Conservation (phyloP, 768 basidiomycete genomes). For the Mrakia gelida region DNA sequence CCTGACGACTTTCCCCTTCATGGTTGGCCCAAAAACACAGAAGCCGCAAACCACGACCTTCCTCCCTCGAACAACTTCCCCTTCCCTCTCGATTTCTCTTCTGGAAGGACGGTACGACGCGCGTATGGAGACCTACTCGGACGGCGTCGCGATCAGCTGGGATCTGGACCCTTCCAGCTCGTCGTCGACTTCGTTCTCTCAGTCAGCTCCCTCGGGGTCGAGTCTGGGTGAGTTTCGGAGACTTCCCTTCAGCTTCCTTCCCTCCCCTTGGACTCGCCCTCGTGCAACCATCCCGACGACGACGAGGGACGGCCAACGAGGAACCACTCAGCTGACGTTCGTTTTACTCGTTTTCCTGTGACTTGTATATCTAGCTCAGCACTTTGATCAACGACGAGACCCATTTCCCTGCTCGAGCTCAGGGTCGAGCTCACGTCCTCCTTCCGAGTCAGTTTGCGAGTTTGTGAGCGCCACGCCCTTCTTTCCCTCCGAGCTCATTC, state of each 20-base stretch:
- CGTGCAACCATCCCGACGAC: not conserved
- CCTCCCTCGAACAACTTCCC: too few relatives aligned
- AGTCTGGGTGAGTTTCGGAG: not conserved
- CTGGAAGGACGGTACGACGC: not conserved
- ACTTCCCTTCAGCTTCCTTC: not conserved
- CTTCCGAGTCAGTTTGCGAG: slow-evolving; percentile 2
- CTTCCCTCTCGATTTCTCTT: not conserved
- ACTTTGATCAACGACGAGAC: not conserved
- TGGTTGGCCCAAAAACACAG: too few relatives aligned
- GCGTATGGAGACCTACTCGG: not conserved
- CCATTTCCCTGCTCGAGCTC: not conserved
- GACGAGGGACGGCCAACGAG: not conserved
- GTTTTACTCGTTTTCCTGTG: not conserved
- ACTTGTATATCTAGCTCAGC: not conserved
- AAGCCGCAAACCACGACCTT: too few relatives aligned
- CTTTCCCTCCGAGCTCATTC: not conserved
- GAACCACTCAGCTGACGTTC: not conserved
- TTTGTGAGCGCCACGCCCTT: not conserved
- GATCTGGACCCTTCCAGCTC: not conserved
- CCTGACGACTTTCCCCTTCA: too few relatives aligned
- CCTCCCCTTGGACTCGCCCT: not conserved
- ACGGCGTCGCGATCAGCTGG: not conserved
- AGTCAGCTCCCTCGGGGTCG: not conserved
- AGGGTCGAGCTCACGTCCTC: not conserved
- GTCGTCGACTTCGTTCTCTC: not conserved